phyloP scores from a whole-genome alignment of 495 filamentous ascomycete species.

The Talaromyces adpressus region DNA sequence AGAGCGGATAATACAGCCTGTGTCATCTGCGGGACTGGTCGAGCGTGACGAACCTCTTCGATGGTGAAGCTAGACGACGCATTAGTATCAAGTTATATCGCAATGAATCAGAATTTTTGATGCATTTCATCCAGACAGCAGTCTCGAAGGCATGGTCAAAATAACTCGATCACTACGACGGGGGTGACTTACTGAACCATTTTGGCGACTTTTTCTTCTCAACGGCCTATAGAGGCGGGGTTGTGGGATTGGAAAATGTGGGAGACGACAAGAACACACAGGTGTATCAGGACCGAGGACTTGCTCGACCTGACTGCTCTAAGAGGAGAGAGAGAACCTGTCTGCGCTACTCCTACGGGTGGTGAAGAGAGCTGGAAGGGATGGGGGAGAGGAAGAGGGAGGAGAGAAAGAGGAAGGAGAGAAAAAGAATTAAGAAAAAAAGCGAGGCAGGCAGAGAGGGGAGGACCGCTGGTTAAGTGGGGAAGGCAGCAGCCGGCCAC shows the following conservation, averaged over 20 bases:
- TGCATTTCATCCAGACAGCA: neutral
- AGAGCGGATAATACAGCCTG: neutral
- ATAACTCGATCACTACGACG: constrained; percentile 4
- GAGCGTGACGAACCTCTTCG: constrained; percentile 62
- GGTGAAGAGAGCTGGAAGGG: constrained; percentile 21
- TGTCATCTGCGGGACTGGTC: neutral
- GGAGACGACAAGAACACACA: constrained; percentile 33
- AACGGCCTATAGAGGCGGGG: constrained; percentile 39
- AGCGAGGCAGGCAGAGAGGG: constrained; percentile 18
- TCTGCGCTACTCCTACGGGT: constrained; percentile 37
- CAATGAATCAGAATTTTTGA: neutral
- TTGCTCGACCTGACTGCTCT: constrained; percentile 36
- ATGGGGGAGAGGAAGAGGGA: constrained; percentile 12
- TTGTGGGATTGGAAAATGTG: constrained; percentile 19
- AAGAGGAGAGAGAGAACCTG: constrained; percentile 28
- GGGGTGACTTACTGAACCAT: constrained; percentile 94
- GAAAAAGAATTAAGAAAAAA: constrained; percentile 25
- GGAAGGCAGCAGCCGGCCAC: neutral
- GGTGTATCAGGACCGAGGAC: constrained; percentile 38
- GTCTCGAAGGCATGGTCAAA: neutral
- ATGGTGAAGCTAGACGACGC: constrained; percentile 79
- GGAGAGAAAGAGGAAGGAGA: constrained; percentile 22
- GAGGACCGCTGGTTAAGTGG: constrained; percentile 5
- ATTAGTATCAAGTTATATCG: constrained; percentile 17
- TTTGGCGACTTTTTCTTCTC: constrained; percentile 66